Conservation (phyloP, 129 eudicot species). For the Chrysanthemum makinoi region DNA sequence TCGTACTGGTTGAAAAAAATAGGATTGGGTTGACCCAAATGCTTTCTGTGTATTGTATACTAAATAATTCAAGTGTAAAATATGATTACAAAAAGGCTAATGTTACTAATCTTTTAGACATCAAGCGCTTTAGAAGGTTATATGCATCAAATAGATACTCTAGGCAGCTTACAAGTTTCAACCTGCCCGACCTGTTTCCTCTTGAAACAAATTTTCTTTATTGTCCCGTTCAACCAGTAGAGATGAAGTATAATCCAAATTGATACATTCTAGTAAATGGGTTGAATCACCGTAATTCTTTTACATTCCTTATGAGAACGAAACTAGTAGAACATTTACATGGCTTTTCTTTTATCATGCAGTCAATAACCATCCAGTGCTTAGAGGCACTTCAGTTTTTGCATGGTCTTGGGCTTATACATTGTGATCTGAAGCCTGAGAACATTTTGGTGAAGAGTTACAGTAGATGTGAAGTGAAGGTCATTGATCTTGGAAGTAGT, state of each 20-base stretch:
- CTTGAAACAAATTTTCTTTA: neutral
- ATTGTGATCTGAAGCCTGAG: conserved; percentile 98
- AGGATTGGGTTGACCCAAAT: neutral
- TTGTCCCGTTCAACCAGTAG: neutral
- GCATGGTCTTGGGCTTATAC: conserved; percentile 95
- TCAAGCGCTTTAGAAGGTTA: neutral
- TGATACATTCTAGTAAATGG: neutral
- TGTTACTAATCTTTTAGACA: too few relatives aligned
- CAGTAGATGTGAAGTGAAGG: conserved; percentile 99
- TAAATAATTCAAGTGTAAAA: neutral
- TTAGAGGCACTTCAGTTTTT: conserved; percentile 95
- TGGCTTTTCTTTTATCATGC: conserved; percentile 35
- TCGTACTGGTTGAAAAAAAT: neutral
- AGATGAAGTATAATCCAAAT: neutral
- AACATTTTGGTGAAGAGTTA: conserved; percentile 97
- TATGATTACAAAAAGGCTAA: conserved; percentile 4
- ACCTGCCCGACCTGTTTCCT: neutral
- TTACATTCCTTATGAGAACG: conserved; percentile 1
- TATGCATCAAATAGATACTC: conserved; percentile 1
- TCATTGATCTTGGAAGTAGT: conserved; percentile 98
- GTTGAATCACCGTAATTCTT: neutral
- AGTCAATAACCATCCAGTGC: conserved; percentile 97
- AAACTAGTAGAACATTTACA: conserved; percentile 1
- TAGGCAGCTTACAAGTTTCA: neutral
- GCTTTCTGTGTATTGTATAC: neutral